Evolutionary conservation across 2,329 filamentous ascomycete species (phyloP).

Genomic region (Pseudogymnoascus sp.): DNA sequence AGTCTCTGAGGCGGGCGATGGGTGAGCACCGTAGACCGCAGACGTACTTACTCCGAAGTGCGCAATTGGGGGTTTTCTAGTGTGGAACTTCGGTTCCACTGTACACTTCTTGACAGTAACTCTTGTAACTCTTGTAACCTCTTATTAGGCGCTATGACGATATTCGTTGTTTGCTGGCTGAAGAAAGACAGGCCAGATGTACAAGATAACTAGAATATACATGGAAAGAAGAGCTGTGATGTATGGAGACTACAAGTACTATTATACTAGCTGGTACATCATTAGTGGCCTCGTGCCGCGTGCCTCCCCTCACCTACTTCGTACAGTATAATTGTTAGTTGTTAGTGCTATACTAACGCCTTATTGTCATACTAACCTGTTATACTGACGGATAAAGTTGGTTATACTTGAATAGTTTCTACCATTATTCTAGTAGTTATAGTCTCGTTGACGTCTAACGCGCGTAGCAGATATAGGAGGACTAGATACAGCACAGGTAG

Average conservation of each 20-base stretch:
- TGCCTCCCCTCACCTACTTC: not conserved
- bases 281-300: not conserved
- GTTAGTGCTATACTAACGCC: not conserved
- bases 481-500: not conserved
- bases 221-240: not conserved
- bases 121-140: too few species aligned
- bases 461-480: not conserved
- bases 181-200: not conserved
- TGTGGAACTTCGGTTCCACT: constrained; percentile 1
- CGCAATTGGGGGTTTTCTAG: not conserved
- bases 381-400: not conserved
- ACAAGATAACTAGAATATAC: not conserved
- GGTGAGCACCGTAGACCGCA: not conserved
- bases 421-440: not conserved
- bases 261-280: not conserved
- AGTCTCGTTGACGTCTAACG: not conserved
- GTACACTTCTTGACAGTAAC: not conserved
- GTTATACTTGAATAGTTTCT: not conserved
- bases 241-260: not conserved
- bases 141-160: not conserved
- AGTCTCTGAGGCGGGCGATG: constrained; percentile 3
- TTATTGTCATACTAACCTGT: too few species aligned
- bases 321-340: not conserved
- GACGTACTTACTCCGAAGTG: not conserved
- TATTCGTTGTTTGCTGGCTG: not conserved